These are phyloP conservation scores for Aschersonia sp. DNA, from an alignment of 2,329 filamentous ascomycete genomes.

Conservation along the genomic window DNA sequence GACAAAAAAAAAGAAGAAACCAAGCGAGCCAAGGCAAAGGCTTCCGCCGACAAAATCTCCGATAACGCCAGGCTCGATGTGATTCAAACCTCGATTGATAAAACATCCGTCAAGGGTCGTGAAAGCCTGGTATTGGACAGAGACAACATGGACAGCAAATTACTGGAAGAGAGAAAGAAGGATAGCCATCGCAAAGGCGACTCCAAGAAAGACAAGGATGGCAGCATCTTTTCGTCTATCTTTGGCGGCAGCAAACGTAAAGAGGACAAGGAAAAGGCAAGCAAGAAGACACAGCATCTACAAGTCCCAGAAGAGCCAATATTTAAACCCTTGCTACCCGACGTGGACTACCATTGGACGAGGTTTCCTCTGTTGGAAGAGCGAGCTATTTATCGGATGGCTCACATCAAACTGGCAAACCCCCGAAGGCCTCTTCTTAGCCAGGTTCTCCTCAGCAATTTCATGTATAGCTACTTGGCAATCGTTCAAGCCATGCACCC, in stretches of 20 bases:
- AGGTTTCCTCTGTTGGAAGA: slow-evolving; percentile 92
- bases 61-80: slow-evolving; percentile 78
- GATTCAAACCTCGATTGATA: slow-evolving; percentile 76
- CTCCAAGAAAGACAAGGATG: slow-evolving; percentile 82
- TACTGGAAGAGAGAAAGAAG: slow-evolving; percentile 74
- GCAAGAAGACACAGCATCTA: slow-evolving; percentile 62
- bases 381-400: slow-evolving; percentile 95
- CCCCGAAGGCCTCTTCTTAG: slow-evolving; percentile 82
- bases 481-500: slow-evolving; percentile 99
- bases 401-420: slow-evolving; percentile 97
- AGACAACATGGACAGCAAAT: slow-evolving; percentile 53
- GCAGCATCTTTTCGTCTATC: slow-evolving; percentile 84
- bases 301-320: slow-evolving; percentile 68
- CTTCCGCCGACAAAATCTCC: slow-evolving; percentile 41
- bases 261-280: slow-evolving; percentile 55
- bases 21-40: slow-evolving; percentile 54
- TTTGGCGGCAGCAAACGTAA: slow-evolving; percentile 89
- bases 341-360: slow-evolving; percentile 93
- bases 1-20: slow-evolving; percentile 44
- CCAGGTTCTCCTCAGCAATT: slow-evolving; percentile 93
- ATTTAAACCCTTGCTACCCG: slow-evolving; percentile 60
- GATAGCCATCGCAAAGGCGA: slow-evolving; percentile 62
- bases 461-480: slow-evolving; percentile 98
- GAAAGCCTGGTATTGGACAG: slow-evolving; percentile 79
- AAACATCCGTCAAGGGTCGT: slow-evolving; percentile 46